Conservation (phyloP, 257 asterid species). For the Ocimum tenuiflorum region DNA sequence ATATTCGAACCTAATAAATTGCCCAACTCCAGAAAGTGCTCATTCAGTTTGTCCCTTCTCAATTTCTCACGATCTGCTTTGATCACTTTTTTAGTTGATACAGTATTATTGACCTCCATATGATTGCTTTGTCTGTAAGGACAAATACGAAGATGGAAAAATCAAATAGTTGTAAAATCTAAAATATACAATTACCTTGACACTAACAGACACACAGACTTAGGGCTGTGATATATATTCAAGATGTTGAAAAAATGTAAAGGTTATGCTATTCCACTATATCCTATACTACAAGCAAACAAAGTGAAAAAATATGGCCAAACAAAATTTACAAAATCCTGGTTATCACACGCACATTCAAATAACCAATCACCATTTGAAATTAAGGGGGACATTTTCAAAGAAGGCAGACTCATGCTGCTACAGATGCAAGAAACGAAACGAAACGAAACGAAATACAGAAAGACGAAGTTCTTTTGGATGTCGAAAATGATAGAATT, state of each 20-base stretch:
- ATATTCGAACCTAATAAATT: background rate
- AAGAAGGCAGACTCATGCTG: background rate
- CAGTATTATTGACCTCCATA: background rate
- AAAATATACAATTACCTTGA: background rate
- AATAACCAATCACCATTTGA: background rate
- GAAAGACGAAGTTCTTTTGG: background rate
- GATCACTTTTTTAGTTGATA: background rate
- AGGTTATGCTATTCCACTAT: no score
- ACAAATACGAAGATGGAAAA: background rate
- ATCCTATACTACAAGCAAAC: no score
- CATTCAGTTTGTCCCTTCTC: constrained; percentile 10
- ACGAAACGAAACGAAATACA: background rate
- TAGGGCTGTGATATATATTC: background rate
- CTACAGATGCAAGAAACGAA: background rate
- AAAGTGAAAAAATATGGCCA: no score
- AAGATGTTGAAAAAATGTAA: no score
- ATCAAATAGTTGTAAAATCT: background rate
- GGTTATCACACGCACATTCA: background rate
- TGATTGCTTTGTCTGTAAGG: background rate
- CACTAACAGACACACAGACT: background rate
- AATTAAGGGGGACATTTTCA: background rate
- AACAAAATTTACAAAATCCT: background rate
- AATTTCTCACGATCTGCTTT: constrained; percentile 16
- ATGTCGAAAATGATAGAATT: no score
- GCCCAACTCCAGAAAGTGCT: constrained; percentile 11